Evolutionary conservation across 2,329 filamentous ascomycete genomes (phyloP), one percentile per base, ranked within the genome.

Genomic region (Xylaria sp.): DNA sequence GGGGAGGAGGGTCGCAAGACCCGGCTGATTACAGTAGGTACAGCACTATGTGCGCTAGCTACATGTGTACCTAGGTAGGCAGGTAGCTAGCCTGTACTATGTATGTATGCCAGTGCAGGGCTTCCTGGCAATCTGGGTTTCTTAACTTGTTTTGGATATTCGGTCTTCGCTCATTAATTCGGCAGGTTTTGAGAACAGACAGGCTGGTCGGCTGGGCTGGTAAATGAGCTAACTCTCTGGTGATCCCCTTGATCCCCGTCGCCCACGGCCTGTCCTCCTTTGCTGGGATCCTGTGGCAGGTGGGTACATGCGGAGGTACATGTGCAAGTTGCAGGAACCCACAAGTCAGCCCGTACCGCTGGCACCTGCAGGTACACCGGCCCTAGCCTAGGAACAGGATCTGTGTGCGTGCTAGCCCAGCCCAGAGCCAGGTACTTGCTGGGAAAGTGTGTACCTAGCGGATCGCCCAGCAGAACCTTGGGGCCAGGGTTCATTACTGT

Each of bases 161-260:
- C 30, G 55, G 67, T 18, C 56, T 70, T 32, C 63, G 59, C 56
- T 64, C 52, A 69, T 69, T 64, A 68, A 63, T 68, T 50, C 48
- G 67, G 55, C 57, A 60, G 56, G 65, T 68, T 68, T 67, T 72
- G 70, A 71, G 65, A 65, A 62, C 41, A 45, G 63, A 64, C 68
- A 66, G 60, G 60, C 67, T 72, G 68, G 72, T 75, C n/a, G n/a
- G n/a, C n/a, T n/a, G n/a, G n/a, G n/a, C n/a, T 72, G 68, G 72
- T 75, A 75, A 74, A 75, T 75, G 73, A 75, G 72, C 66, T 34
- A 53, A 58, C 64, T 60, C 64, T 60, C 36, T 61, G 36, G 67
- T 61, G 45, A 58, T 63, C 63, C 48, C 66, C 45, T 63, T 61
- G 45, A 58, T 63, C 63, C 48, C 66, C 45, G 60, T 66, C 59